A percentile compares a stretch with the other conserved stretches of the same genome.
Evolutionary conservation across 2,329 filamentous ascomycete species (phyloP).

Genomic region (Penicillium sp.): DNA sequence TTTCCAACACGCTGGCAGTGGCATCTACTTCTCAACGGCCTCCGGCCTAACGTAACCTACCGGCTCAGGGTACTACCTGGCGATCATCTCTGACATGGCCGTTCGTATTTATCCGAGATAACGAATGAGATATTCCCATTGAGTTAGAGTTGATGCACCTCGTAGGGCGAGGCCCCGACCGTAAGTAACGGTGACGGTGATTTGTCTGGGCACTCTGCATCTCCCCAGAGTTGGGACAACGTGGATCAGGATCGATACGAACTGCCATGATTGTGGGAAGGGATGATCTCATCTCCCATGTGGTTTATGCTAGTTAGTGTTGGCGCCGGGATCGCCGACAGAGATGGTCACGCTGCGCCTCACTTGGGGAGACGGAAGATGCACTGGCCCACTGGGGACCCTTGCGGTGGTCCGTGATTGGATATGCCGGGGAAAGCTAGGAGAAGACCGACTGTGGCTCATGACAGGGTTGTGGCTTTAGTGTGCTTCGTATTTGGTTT

Average conservation of each 20-base stretch:
- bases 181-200: not conserved
- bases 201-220: not conserved
- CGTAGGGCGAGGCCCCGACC: not conserved
- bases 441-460: conserved; percentile 13
- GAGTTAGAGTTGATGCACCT: not conserved
- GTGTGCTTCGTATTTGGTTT: not conserved
- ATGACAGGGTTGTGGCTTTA: conserved; percentile 10
- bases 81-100: conserved; percentile 1
- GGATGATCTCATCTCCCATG: not conserved
- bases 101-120: not conserved
- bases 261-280: not conserved
- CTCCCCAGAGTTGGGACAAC: not conserved
- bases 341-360: conserved; percentile 12
- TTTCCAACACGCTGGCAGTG: not conserved
- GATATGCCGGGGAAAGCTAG: not conserved
- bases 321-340: conserved; percentile 23
- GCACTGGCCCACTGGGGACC: not conserved
- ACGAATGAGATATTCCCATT: not conserved
- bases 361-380: not conserved
- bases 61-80: not conserved
- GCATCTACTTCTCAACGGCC: not conserved
- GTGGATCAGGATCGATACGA: conserved; percentile 4
- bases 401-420: not conserved
- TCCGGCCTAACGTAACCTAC: not conserved
- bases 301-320: not conserved